Conservation (phyloP, 2,329 filamentous ascomycete genomes). For the Chrysosporium keratinophilum region DNA sequence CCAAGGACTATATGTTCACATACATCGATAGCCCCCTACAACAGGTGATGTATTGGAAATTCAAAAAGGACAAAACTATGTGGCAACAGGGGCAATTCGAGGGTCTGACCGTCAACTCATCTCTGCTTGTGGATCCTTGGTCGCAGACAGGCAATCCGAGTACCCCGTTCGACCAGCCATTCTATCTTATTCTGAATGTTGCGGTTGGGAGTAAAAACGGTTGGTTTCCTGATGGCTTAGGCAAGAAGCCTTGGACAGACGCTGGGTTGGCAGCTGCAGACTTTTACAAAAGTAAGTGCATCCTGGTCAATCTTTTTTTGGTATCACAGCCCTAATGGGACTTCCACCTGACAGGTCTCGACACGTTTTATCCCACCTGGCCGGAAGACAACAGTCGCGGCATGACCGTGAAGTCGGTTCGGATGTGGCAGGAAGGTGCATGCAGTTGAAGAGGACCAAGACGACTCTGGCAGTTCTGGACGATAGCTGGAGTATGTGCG, state of each 20-base stretch:
- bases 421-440: slow-evolving; percentile 39
- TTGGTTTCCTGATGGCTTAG: slow-evolving; percentile 40
- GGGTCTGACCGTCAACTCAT: slow-evolving; percentile 33
- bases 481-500: background rate
- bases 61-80: slow-evolving; percentile 23
- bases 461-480: background rate
- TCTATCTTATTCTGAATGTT: slow-evolving; percentile 45
- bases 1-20: slow-evolving; percentile 44
- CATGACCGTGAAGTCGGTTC: slow-evolving; percentile 40
- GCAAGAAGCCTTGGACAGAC: slow-evolving; percentile 41
- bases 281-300: slow-evolving; percentile 32
- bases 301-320: background rate
- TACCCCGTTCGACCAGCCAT: slow-evolving; percentile 44
- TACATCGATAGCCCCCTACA: slow-evolving; percentile 41
- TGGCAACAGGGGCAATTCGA: slow-evolving; percentile 36
- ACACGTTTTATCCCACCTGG: slow-evolving; percentile 42
- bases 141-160: slow-evolving; percentile 31
- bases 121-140: slow-evolving; percentile 40
- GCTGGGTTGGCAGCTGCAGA: slow-evolving; percentile 26
- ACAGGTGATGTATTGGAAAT: slow-evolving; percentile 24
- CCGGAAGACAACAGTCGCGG: slow-evolving; percentile 34
- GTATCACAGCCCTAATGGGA: background rate
- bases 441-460: slow-evolving; percentile 17
- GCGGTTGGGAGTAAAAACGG: slow-evolving; percentile 43
- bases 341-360: slow-evolving; percentile 13